phyloP scores from a whole-genome alignment of 169 alveolate genomes.

The Plasmodium falciparum region DNA sequence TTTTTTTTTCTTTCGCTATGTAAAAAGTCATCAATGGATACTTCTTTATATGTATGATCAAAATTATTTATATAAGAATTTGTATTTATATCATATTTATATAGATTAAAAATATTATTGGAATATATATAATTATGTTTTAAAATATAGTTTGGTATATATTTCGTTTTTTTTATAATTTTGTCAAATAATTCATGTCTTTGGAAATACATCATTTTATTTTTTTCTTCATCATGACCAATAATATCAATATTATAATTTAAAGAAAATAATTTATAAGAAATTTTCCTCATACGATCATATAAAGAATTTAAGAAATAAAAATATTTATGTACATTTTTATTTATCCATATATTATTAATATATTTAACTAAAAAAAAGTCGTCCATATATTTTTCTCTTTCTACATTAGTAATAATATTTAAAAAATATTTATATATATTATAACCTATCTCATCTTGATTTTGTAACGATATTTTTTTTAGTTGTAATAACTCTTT shows the following conservation, averaged over 20 bases:
- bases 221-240: constrained; percentile 55
- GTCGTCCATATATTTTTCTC: constrained; percentile 63
- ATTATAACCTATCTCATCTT: constrained; percentile 61
- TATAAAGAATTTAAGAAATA: constrained; percentile 74
- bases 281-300: constrained; percentile 72
- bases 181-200: constrained; percentile 62
- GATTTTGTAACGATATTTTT: constrained; percentile 37
- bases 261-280: constrained; percentile 51
- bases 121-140: constrained; percentile 70
- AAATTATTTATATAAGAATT: constrained; percentile 58
- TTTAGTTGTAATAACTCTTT: constrained; percentile 56
- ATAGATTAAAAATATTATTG: constrained; percentile 49
- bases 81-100: constrained; percentile 58
- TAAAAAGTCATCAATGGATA: constrained; percentile 29
- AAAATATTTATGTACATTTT: constrained; percentile 74
- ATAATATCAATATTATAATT: constrained; percentile 68
- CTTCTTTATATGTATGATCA: constrained; percentile 34
- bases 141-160: constrained; percentile 50
- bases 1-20: constrained; percentile 25
- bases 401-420: constrained; percentile 69
- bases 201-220: constrained; percentile 74
- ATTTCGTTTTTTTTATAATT: constrained; percentile 66
- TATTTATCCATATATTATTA: constrained; percentile 65
- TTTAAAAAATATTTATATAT: constrained; percentile 66
- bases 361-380: constrained; percentile 68